Percentiles rank a stretch among this genome's conserved stretches.
Evolutionary conservation across 108 stramenopile species (phyloP).

Genomic region (Cylindrotheca fusiformis): DNA sequence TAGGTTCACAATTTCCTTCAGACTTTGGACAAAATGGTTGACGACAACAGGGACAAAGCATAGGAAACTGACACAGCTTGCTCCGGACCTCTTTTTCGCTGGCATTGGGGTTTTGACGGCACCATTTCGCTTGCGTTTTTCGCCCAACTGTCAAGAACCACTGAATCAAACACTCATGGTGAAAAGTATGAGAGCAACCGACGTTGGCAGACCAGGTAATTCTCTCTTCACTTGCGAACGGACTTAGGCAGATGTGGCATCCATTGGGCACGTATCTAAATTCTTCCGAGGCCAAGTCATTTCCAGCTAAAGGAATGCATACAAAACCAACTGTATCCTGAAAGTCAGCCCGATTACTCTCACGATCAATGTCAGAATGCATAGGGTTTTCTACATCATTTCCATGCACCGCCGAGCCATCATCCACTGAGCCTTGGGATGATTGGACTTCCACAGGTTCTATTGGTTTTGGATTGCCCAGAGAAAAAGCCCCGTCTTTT

Average conservation of each 20-base stretch:
- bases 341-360: too few relatives aligned
- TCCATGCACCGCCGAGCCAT: too few relatives aligned
- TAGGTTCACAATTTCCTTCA: too few relatives aligned
- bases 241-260: constrained; percentile 58
- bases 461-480: too few relatives aligned
- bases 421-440: too few relatives aligned
- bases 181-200: constrained; percentile 59
- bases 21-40: constrained; percentile 36
- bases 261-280: constrained; percentile 47
- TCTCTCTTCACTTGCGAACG: constrained; percentile 39
- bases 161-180: constrained; percentile 58
- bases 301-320: too few relatives aligned
- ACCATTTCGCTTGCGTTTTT: constrained; percentile 23
- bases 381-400: too few relatives aligned
- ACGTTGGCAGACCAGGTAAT: constrained; percentile 60
- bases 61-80: constrained; percentile 33
- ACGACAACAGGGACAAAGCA: constrained; percentile 65
- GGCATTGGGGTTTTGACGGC: constrained; percentile 19
- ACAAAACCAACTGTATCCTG: too few relatives aligned
- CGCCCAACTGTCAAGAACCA: constrained; percentile 60
- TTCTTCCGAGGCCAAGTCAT: too few relatives aligned
- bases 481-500: too few relatives aligned
- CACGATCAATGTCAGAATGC: too few relatives aligned
- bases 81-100: constrained; percentile 30
- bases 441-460: too few relatives aligned